A percentile compares a stretch with the other conserved stretches of the same genome.
These are phyloP conservation scores for Naganishia randhawae DNA, from an alignment of 768 basidiomycete species.

Conservation along the genomic window DNA sequence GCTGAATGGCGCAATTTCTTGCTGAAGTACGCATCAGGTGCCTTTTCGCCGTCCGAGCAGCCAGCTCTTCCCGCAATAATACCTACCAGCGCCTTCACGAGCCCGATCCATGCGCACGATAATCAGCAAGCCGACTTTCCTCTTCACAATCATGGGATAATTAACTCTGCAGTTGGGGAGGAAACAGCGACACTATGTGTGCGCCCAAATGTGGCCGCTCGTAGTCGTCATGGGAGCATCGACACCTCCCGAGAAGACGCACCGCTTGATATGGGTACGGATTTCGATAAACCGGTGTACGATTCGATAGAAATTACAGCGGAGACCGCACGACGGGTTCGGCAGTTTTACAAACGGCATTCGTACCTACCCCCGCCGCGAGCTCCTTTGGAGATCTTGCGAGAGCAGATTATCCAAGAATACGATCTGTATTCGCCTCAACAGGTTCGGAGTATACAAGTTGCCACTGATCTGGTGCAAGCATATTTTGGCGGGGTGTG, in stretches of 20 bases:
- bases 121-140: neutral
- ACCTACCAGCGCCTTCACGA: neutral
- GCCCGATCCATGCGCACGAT: neutral
- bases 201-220: neutral
- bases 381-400: neutral
- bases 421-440: conserved; percentile 19
- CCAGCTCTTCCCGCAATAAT: neutral
- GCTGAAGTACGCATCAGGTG: neutral
- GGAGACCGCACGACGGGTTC: conserved; percentile 25
- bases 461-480: conserved; percentile 6
- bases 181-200: neutral
- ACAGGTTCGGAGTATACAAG: conserved; percentile 20
- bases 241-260: neutral
- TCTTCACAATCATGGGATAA: neutral
- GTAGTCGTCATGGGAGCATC: neutral
- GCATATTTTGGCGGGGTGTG: conserved; percentile 6
- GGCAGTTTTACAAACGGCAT: conserved; percentile 18
- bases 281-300: conserved; percentile 17
- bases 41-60: neutral
- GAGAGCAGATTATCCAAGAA: conserved; percentile 16
- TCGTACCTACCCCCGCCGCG: conserved; percentile 20
- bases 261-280: neutral
- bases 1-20: conserved; percentile 1
- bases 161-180: neutral
- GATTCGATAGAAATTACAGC: conserved; percentile 23